phyloP scores from a whole-genome alignment of 306 rosid species.

The Lithocarpus polystachyus region DNA sequence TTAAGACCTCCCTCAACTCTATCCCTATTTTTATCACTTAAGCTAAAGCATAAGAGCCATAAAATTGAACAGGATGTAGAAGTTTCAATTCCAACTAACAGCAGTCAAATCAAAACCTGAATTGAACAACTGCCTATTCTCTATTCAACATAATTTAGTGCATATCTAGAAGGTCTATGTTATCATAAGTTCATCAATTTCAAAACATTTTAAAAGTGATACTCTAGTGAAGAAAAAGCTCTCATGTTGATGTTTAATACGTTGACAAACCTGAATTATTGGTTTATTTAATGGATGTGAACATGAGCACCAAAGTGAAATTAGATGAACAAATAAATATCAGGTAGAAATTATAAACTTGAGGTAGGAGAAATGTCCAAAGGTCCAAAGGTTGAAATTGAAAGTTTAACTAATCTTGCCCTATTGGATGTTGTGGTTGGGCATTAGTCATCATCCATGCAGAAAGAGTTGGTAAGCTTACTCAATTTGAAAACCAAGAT shows the following conservation, averaged over 20 bases:
- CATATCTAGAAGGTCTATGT: background rate
- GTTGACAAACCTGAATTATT: background rate
- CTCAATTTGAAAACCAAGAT: background rate
- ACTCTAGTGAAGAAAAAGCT: background rate
- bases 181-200: background rate
- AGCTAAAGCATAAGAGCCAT: background rate
- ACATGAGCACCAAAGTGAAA: background rate
- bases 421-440: background rate
- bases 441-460: background rate
- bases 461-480: background rate
- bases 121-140: background rate
- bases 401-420: background rate
- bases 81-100: background rate
- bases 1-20: background rate
- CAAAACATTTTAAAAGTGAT: background rate
- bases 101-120: background rate
- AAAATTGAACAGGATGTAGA: background rate
- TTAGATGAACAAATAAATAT: background rate
- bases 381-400: slow-evolving; percentile 12
- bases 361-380: background rate
- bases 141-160: background rate
- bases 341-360: background rate
- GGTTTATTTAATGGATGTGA: background rate
- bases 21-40: too few species aligned
- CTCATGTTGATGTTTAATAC: background rate